Evolutionary conservation across 306 rosid species (phyloP).

Genomic region (Inga laurina): DNA sequence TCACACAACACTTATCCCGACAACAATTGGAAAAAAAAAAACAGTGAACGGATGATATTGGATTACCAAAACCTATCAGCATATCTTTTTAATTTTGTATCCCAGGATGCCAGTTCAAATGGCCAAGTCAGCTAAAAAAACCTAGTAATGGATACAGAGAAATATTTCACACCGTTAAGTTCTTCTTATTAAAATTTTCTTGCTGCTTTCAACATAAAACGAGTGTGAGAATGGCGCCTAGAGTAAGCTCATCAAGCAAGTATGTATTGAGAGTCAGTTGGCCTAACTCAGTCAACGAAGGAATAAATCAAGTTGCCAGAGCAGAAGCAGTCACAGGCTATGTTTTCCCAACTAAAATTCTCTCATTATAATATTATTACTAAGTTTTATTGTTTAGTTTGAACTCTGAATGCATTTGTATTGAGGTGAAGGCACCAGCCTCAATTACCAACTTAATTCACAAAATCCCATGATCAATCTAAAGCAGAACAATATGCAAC

Average conservation of each 20-base stretch:
- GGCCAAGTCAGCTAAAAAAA: background rate
- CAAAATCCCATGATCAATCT: background rate
- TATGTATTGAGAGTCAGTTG: background rate
- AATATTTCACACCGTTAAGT: background rate
- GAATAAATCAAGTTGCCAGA: background rate
- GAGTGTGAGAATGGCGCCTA: background rate
- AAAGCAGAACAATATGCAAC: constrained; percentile 2
- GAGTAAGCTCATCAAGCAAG: background rate
- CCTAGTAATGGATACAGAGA: background rate
- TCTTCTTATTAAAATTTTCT: too few relatives aligned
- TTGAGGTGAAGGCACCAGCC: background rate
- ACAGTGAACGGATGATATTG: background rate
- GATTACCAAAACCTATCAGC: background rate
- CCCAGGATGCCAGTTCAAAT: background rate
- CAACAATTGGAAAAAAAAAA: background rate
- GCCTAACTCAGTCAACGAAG: background rate
- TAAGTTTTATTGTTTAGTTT: too few relatives aligned
- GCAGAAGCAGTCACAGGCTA: background rate
- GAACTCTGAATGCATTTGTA: too few relatives aligned
- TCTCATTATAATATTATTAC: background rate
- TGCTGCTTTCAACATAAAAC: background rate
- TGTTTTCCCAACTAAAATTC: background rate
- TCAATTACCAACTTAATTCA: background rate
- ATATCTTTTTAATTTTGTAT: too few relatives aligned
- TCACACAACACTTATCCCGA: background rate